Evolutionary conservation across 768 basidiomycete species (phyloP).

Genomic region (Pleurotus cornucopiae): DNA sequence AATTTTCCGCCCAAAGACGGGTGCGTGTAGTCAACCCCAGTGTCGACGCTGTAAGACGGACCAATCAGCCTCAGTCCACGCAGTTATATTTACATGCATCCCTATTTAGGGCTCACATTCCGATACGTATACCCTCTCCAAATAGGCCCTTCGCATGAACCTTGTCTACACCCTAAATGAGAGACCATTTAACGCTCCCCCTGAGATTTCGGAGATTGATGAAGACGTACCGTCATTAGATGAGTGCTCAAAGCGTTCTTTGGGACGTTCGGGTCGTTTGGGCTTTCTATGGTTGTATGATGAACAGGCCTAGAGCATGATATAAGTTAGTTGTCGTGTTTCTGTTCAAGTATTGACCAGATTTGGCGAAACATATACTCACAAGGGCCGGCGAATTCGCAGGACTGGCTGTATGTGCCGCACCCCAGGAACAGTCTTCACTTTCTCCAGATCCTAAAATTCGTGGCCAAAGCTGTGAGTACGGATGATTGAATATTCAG

Average conservation of each 20-base stretch:
- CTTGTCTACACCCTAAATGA: conserved; percentile 54
- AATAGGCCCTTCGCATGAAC: conserved; percentile 58
- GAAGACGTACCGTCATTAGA: conserved; percentile 40
- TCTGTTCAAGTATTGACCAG: too few species aligned
- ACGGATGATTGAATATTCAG: not conserved
- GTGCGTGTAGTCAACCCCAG: conserved; percentile 18
- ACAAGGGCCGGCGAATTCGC: conserved; percentile 24
- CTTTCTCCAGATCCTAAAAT: conserved; percentile 35
- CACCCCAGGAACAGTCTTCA: conserved; percentile 46
- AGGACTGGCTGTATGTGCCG: conserved; percentile 55
- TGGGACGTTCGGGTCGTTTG: conserved; percentile 36
- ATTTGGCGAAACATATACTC: not conserved
- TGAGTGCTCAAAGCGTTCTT: conserved; percentile 48
- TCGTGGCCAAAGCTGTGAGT: too few species aligned
- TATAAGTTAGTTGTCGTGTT: too few species aligned
- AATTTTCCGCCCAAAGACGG: conserved; percentile 34
- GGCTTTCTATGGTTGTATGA: too few species aligned
- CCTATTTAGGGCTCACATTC: conserved; percentile 37
- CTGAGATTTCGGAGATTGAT: not conserved
- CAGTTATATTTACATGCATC: too few species aligned
- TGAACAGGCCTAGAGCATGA: too few species aligned
- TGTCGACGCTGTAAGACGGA: not conserved
- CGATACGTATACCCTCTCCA: conserved; percentile 65
- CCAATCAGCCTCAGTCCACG: too few species aligned
- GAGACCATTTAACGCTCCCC: not conserved